Percentiles rank a stretch among this genome's conserved stretches.
phyloP scores from a whole-genome alignment of 2,329 filamentous ascomycete genomes.

The Aphanoascus verrucosus region DNA sequence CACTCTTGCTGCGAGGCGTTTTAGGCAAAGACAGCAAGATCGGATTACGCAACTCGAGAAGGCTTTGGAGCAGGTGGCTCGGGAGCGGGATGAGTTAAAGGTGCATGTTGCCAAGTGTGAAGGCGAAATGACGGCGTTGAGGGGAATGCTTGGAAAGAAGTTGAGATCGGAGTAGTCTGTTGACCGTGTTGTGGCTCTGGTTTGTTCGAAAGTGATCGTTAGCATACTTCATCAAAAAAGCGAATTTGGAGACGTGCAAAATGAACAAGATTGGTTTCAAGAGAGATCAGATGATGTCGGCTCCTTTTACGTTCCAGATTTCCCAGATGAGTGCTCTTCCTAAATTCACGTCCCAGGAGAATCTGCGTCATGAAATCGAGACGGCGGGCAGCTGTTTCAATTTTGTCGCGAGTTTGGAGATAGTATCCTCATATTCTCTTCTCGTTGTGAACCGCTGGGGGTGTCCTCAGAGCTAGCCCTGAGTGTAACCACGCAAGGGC shows the following conservation, averaged over 20 bases:
- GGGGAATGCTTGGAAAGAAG: slow-evolving; percentile 33
- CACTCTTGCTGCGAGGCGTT: slow-evolving; percentile 60
- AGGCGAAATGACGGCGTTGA: slow-evolving; percentile 53
- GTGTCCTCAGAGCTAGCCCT: not conserved
- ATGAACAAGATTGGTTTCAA: not conserved
- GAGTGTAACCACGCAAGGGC: no score
- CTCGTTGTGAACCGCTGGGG: not conserved
- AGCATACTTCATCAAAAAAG: not conserved
- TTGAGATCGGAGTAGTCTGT: not conserved
- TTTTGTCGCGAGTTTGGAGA: not conserved
- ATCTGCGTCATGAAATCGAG: not conserved
- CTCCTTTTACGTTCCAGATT: slow-evolving; percentile 2
- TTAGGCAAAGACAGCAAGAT: slow-evolving; percentile 60
- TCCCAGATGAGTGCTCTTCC: slow-evolving; percentile 9
- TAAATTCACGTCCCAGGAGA: slow-evolving; percentile 2
- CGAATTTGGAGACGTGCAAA: not conserved
- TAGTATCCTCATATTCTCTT: slow-evolving; percentile 3
- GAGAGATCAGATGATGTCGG: slow-evolving; percentile 12
- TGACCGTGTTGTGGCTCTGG: not conserved
- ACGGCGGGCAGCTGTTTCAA: not conserved
- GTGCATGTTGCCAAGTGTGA: slow-evolving; percentile 54
- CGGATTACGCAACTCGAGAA: slow-evolving; percentile 53
- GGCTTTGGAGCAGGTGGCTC: slow-evolving; percentile 47
- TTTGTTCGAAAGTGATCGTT: not conserved
- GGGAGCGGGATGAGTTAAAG: slow-evolving; percentile 53